Evolutionary conservation across 306 rosid genomes (phyloP).

Genomic region (Cyamopsis tetragonoloba): DNA sequence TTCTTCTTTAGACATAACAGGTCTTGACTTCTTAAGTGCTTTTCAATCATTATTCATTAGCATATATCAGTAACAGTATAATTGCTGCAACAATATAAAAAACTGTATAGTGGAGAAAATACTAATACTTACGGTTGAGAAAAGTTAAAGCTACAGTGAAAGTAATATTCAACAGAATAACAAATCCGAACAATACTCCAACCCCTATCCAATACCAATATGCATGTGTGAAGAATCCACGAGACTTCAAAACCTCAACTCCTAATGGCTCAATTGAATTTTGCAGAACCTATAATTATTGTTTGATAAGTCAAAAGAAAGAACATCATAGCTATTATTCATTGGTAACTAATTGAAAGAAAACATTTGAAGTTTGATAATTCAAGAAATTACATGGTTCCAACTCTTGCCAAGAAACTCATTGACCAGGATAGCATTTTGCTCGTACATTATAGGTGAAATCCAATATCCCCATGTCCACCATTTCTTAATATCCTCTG

Average conservation of each 20-base stretch:
- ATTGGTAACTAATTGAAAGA: background rate
- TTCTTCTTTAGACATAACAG: slow-evolving; percentile 40
- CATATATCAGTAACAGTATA: background rate
- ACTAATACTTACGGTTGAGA: slow-evolving; percentile 51
- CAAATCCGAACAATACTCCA: slow-evolving; percentile 54
- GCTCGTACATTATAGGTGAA: slow-evolving; percentile 67
- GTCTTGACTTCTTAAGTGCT: slow-evolving; percentile 47
- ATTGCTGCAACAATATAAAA: background rate
- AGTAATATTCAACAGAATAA: slow-evolving; percentile 40
- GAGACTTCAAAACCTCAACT: slow-evolving; percentile 42
- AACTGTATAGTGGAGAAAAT: background rate
- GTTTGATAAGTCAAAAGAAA: background rate
- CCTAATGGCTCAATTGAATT: slow-evolving; percentile 42
- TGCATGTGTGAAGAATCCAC: slow-evolving; percentile 48
- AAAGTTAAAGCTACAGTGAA: slow-evolving; percentile 47
- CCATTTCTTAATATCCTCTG: slow-evolving; percentile 55
- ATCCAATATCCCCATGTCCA: slow-evolving; percentile 85
- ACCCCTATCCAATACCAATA: slow-evolving; percentile 75
- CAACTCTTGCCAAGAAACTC: slow-evolving; percentile 69
- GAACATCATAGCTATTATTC: background rate
- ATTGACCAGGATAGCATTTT: slow-evolving; percentile 59
- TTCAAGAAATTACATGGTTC: slow-evolving; percentile 45
- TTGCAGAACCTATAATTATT: slow-evolving; percentile 38
- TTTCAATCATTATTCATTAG: slow-evolving; percentile 25
- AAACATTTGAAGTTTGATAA: background rate